Evolutionary conservation across 2,329 filamentous ascomycete species (phyloP).

Genomic region (Phaeosphaeriaceae sp.): DNA sequence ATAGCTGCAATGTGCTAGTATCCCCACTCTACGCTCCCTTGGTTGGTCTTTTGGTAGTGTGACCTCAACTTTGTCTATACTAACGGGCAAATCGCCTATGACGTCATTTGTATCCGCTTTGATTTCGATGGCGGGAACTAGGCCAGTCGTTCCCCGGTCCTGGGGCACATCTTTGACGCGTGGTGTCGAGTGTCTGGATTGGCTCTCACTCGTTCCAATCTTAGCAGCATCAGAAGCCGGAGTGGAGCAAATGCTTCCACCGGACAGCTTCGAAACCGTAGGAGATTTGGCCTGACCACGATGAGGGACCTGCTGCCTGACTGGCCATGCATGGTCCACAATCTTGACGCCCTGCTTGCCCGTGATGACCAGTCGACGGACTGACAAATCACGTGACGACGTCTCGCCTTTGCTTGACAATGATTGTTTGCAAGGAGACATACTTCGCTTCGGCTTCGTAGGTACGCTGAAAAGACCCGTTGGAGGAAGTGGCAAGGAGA

Average conservation of each 20-base stretch:
- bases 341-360: constrained; percentile 19
- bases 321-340: constrained; percentile 28
- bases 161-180: background rate
- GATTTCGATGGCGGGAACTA: background rate
- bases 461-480: constrained; percentile 29
- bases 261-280: background rate
- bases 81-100: background rate
- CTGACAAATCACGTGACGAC: background rate
- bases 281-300: background rate
- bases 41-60: background rate
- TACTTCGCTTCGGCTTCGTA: constrained; percentile 16
- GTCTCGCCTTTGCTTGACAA: background rate
- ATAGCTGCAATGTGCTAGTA: background rate
- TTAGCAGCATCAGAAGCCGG: background rate
- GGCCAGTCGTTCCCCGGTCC: background rate
- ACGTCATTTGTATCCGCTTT: background rate
- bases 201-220: background rate
- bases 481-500: constrained; percentile 22
- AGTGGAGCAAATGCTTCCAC: background rate
- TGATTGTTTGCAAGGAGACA: constrained; percentile 8
- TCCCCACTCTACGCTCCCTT: background rate
- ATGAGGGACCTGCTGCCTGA: constrained; percentile 5
- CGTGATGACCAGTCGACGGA: constrained; percentile 28
- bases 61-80: background rate
- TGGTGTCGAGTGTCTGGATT: background rate